Evolutionary conservation across 2,329 filamentous ascomycete genomes (phyloP), one percentile per base, ranked within the genome.

Genomic region (Cryphonectria parasitica): DNA sequence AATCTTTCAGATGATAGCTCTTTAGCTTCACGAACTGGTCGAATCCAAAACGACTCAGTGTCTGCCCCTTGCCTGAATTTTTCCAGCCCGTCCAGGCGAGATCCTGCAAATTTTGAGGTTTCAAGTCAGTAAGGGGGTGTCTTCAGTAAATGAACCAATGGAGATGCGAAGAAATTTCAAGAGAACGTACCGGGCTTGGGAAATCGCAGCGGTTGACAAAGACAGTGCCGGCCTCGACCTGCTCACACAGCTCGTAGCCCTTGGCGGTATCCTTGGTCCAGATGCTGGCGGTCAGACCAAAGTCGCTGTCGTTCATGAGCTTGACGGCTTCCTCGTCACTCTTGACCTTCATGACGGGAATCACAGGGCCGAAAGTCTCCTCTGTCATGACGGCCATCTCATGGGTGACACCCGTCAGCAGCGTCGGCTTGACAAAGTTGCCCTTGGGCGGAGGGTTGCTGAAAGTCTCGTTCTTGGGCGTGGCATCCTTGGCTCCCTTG

Each of bases 31-130:
- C 91, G 79, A 98, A 98, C 79, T 97, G 93, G 76, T 98, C 95
- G 78, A 97, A 98, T 15, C 95, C 95, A 77, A 95, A 97, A 76
- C 85, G 90, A 82, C 94, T 96, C 76, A 98, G 83, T 13, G 95
- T 98, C 76, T 95, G 91, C 31, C 95, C 95, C 81, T 93, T 95
- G 74, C 95, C 95, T 72, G 94, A 97, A 80, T 97, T 94, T 85
- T 98, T 98, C 94, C 94, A 98, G 15, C 95, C 95, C 2, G 95
- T 96, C 94, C 94, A 97, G n/a, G 94, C 94, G 75, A 97, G 88
- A 80, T 97, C 94, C 92, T 95, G 76, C 52, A 66, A 69, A 39
- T 8, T 39, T 39, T 39, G 8, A 11, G 10, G 8, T 31, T 63
- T 65, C 67, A 43, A 68, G 71, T 78, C 69, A 77, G 75, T 58